Evolutionary conservation across 2,329 filamentous ascomycete species (phyloP).

Genomic region (Pseudogymnoascus sp.): DNA sequence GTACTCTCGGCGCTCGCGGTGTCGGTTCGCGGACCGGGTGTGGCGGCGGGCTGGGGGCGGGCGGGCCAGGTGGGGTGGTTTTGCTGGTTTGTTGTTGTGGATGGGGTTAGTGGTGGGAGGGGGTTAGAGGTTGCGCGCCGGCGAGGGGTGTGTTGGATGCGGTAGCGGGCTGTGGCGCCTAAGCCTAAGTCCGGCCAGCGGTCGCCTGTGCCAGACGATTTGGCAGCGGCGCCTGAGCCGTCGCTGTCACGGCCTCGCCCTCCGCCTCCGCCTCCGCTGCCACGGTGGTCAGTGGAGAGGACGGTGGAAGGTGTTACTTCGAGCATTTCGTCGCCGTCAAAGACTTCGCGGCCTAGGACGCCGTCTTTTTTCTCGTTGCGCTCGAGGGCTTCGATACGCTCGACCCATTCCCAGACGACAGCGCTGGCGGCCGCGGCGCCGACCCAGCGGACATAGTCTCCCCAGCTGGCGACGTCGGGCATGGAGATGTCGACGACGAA

Average conservation of each 20-base stretch:
- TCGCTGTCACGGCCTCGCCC: slow-evolving; percentile 17
- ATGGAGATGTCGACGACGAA: slow-evolving; percentile 67
- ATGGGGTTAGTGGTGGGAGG: not conserved
- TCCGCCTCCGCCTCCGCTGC: slow-evolving; percentile 29
- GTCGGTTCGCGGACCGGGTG: slow-evolving; percentile 52
- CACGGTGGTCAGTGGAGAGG: slow-evolving; percentile 37
- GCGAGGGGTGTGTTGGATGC: not conserved
- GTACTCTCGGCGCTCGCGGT: slow-evolving; percentile 57
- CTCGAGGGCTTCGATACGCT: slow-evolving; percentile 65
- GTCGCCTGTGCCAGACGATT: not conserved
- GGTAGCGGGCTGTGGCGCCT: slow-evolving; percentile 14
- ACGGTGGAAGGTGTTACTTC: slow-evolving; percentile 53
- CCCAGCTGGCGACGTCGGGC: slow-evolving; percentile 62
- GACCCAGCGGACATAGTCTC: slow-evolving; percentile 70
- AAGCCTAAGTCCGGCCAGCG: slow-evolving; percentile 18
- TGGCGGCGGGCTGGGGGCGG: slow-evolving; percentile 45
- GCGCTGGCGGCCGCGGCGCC: slow-evolving; percentile 66
- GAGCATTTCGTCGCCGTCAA: slow-evolving; percentile 67
- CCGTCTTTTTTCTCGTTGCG: slow-evolving; percentile 66
- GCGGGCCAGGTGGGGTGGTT: slow-evolving; percentile 36
- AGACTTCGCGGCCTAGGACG: slow-evolving; percentile 61
- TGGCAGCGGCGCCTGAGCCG: not conserved
- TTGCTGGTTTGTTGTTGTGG: not conserved
- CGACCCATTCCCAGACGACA: slow-evolving; percentile 77
- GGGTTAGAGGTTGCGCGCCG: not conserved